phyloP scores from a whole-genome alignment of 768 basidiomycete genomes.

The Boletus tylopilopsis region DNA sequence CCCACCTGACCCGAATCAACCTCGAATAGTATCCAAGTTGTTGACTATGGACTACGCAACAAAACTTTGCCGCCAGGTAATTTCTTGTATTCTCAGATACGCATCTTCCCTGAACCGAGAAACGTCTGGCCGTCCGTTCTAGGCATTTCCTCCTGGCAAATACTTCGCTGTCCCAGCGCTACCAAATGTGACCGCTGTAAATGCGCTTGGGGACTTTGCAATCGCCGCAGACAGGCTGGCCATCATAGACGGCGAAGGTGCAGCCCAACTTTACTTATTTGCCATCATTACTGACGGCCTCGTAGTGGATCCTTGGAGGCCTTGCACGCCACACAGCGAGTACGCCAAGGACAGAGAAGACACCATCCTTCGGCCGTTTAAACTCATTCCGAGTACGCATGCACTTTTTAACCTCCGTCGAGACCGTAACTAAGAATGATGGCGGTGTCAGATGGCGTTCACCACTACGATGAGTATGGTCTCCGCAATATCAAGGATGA shows the following conservation, averaged over 20 bases:
- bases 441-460: slow-evolving; percentile 55
- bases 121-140: not conserved
- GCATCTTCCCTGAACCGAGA: not conserved
- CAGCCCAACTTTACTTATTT: slow-evolving; percentile 4
- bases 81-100: slow-evolving; percentile 4
- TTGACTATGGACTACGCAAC: slow-evolving; percentile 68
- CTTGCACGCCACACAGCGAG: slow-evolving; percentile 77
- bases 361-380: slow-evolving; percentile 75
- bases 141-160: slow-evolving; percentile 79
- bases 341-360: slow-evolving; percentile 67
- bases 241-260: slow-evolving; percentile 84
- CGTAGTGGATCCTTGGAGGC: slow-evolving; percentile 87
- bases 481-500: slow-evolving; percentile 56
- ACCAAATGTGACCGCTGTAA: slow-evolving; percentile 83
- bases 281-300: not conserved
- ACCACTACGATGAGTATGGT: slow-evolving; percentile 74
- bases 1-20: slow-evolving; percentile 63
- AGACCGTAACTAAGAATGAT: not conserved
- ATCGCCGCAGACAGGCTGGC: slow-evolving; percentile 80
- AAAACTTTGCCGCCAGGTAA: slow-evolving; percentile 63
- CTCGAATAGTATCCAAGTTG: slow-evolving; percentile 77
- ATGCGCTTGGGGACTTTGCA: slow-evolving; percentile 78
- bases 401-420: not conserved
- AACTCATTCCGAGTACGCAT: slow-evolving; percentile 74
- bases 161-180: slow-evolving; percentile 64